Conservation (phyloP, 805 yeast species). For the Ogataea salicorniae region DNA sequence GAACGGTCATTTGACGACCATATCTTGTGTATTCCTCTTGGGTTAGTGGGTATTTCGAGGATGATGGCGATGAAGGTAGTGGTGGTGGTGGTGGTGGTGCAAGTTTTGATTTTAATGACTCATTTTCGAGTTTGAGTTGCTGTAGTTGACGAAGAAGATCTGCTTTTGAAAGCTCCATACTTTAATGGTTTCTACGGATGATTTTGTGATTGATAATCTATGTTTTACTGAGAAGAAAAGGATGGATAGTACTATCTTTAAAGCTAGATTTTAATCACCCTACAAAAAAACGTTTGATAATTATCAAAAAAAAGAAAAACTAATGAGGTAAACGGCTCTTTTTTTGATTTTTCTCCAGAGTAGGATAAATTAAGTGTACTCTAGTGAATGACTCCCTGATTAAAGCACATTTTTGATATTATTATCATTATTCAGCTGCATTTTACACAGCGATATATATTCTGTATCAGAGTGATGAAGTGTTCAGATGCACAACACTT, state of each 20-base stretch:
- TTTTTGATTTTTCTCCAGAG: too few species aligned
- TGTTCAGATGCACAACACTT: too few species aligned
- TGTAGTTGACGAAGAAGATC: slow-evolving; percentile 23
- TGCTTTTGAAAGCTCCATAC: slow-evolving; percentile 28
- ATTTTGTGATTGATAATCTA: slow-evolving; percentile 44
- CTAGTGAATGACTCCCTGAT: too few species aligned
- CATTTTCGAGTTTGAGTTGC: slow-evolving; percentile 11
- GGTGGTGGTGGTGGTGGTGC: neutral
- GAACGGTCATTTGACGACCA: slow-evolving; percentile 95
- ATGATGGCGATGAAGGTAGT: neutral
- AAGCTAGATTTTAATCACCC: neutral
- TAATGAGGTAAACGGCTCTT: too few species aligned
- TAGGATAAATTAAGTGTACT: too few species aligned
- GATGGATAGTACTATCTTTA: neutral
- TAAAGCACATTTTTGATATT: too few species aligned
- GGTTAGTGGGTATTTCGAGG: slow-evolving; percentile 21
- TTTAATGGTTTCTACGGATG: slow-evolving; percentile 9
- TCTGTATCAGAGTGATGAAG: too few species aligned
- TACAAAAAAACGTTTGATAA: too few species aligned
- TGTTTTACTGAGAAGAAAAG: neutral
- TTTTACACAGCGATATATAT: too few species aligned
- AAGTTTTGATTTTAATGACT: slow-evolving; percentile 1
- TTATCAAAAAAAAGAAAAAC: too few species aligned
- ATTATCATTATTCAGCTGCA: too few species aligned
- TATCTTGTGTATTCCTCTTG: slow-evolving; percentile 74